Base-by-base conservation (phyloP, 257 asterid species). In the Mentha longifolia region DNA sequence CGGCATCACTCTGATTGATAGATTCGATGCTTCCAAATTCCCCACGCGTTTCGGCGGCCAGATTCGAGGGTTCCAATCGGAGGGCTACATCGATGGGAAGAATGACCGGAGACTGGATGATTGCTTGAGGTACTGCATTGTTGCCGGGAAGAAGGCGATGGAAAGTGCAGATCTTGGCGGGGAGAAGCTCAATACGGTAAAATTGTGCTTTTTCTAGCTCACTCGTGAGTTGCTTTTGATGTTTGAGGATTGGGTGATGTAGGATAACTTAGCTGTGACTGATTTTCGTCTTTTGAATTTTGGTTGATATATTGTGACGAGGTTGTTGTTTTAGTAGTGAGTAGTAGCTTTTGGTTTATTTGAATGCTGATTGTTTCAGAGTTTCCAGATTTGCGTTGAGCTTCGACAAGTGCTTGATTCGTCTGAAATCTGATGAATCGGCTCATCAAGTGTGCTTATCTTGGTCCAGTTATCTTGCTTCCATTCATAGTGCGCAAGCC, bases 31-130 rank as follows among this genome's bases (percentile, higher is more conserved):
- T 0, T 82, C 89, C 0, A 82, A 82, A 55, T 82, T 82, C 33
- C 87, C 89, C 30, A 85, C 89, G 19, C 85, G 89, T 13, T 85
- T 85, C 37, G 89, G 87, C 9, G 89, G 87, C 2, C 89, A 85
- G 87, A 85, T 85, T 77, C 76, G 89, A 2, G 89, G 84, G 59
- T 85, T 85, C 70, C 66, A 69, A 3, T 28, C 89, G 2, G 87
- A 82, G 52, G 89, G 87, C 0, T 85, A 81, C 70, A 82, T 85
- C 42, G 87, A 85, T 57, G 89, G 87, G 47, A 85, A 85, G 80
- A 82, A 79, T 56, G 89, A 85, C 61, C 82, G 89, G 76, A 79
- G 89, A 46, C 47, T 82, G 81, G 89, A 85, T 37, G 85, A 82
- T 77, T 80, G 84, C 45, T 66, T 85, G 75, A 77, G 87, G 25